Percentiles rank a stretch among this genome's conserved stretches.
These are phyloP conservation scores for Adansonia madagascariensis DNA, from an alignment of 441 rosid species.

Conservation along the genomic window DNA sequence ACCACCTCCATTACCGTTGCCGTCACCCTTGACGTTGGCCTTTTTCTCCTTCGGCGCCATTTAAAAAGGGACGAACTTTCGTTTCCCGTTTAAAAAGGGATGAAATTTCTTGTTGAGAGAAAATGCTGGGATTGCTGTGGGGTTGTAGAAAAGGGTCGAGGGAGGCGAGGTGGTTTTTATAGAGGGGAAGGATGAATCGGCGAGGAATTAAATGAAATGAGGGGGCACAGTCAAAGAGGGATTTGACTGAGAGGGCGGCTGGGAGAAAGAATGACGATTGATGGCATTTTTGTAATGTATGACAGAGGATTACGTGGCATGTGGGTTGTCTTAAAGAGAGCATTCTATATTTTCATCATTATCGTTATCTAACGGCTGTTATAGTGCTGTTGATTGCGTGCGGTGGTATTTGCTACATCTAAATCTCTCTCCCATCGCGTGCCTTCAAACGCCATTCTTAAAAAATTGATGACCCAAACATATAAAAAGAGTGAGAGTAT, in stretches of 20 bases:
- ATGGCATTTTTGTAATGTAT: constrained; percentile 24
- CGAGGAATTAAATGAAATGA: constrained; percentile 9
- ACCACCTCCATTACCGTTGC: constrained; percentile 20
- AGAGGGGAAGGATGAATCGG: constrained; percentile 19
- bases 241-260: constrained; percentile 49
- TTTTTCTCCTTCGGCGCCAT: constrained; percentile 54
- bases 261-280: neutral
- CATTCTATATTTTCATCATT: neutral
- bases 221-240: constrained; percentile 32
- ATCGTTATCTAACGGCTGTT: constrained; percentile 40
- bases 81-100: too few species aligned
- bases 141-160: constrained; percentile 13
- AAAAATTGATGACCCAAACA: too few species aligned
- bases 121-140: neutral
- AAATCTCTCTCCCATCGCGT: constrained; percentile 19
- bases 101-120: neutral
- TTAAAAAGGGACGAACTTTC: neutral
- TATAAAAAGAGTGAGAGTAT: too few species aligned
- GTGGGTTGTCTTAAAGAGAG: constrained; percentile 29
- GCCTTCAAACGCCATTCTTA: neutral
- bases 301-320: constrained; percentile 42
- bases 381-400: constrained; percentile 20
- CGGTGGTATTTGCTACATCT: neutral
- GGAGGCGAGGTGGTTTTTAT: constrained; percentile 11
- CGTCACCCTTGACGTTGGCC: constrained; percentile 33